A percentile compares a stretch with the other conserved stretches of the same genome.
Evolutionary conservation across 2,329 filamentous ascomycete genomes (phyloP).

Genomic region (Aspergillus brunneoviolaceus): DNA sequence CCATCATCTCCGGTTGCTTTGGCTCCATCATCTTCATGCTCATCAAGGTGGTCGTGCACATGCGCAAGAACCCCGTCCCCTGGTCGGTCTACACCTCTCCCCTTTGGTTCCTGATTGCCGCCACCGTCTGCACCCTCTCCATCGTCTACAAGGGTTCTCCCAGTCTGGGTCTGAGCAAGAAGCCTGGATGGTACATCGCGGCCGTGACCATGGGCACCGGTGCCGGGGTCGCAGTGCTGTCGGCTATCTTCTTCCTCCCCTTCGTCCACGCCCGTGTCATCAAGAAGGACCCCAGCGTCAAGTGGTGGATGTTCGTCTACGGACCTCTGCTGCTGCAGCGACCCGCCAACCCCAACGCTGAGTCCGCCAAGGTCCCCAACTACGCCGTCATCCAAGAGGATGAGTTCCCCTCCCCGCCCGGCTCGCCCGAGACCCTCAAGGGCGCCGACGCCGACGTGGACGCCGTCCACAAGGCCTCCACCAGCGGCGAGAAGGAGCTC

Average conservation of each 20-base stretch:
- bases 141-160: slow-evolving; percentile 81
- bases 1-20: slow-evolving; percentile 64
- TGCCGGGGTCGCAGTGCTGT: slow-evolving; percentile 57
- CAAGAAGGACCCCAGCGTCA: slow-evolving; percentile 65
- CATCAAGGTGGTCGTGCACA: slow-evolving; percentile 69
- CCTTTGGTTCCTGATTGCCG: slow-evolving; percentile 75
- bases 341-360: slow-evolving; percentile 52
- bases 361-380: slow-evolving; percentile 64
- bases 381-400: slow-evolving; percentile 72
- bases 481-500: slow-evolving; percentile 39
- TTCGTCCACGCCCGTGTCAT: slow-evolving; percentile 66
- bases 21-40: slow-evolving; percentile 69
- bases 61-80: slow-evolving; percentile 67
- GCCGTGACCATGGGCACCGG: slow-evolving; percentile 66
- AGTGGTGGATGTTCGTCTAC: slow-evolving; percentile 61
- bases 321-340: slow-evolving; percentile 67
- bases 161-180: slow-evolving; percentile 60
- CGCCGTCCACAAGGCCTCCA: slow-evolving; percentile 23
- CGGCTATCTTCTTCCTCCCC: slow-evolving; percentile 71
- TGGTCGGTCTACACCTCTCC: slow-evolving; percentile 74
- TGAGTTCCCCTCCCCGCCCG: background rate
- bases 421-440: slow-evolving; percentile 10
- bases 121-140: slow-evolving; percentile 70
- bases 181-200: slow-evolving; percentile 64
- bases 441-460: slow-evolving; percentile 55